phyloP scores from a whole-genome alignment of 108 stramenopile species.

The Craspedostauros australis region DNA sequence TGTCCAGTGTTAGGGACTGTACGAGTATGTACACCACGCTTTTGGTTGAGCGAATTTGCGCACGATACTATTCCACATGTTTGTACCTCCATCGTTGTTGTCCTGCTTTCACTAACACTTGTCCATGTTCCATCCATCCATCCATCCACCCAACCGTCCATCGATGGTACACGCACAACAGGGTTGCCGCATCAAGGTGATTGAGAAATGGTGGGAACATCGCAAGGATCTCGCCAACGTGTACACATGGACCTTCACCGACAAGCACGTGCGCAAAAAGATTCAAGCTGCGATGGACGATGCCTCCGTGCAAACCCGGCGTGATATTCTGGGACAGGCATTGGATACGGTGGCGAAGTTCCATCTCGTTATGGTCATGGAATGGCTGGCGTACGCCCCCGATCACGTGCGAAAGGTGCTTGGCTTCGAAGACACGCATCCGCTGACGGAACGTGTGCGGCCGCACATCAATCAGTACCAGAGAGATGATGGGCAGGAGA shows the following conservation, averaged over 20 bases:
- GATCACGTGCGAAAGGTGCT: conserved; percentile 45
- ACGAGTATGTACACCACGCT: too few relatives aligned
- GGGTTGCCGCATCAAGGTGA: conserved; percentile 59
- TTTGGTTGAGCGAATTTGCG: too few relatives aligned
- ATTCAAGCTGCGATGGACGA: conserved; percentile 9
- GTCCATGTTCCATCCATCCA: too few relatives aligned
- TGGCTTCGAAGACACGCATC: conserved; percentile 56
- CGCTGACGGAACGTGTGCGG: conserved; percentile 60
- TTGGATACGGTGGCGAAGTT: conserved; percentile 63
- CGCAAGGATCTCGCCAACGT: conserved; percentile 67
- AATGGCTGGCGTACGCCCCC: conserved; percentile 75
- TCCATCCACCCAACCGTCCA: too few relatives aligned
- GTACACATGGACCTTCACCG: conserved; percentile 67
- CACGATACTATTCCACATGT: too few relatives aligned
- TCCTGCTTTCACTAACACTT: too few relatives aligned
- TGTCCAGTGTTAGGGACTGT: too few relatives aligned
- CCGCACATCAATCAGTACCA: conserved; percentile 64
- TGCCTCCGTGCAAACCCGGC: conserved; percentile 16
- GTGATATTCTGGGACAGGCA: conserved; percentile 43
- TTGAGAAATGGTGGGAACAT: conserved; percentile 61
- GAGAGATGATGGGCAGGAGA: conserved; percentile 72
- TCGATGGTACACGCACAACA: too few relatives aligned
- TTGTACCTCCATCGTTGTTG: too few relatives aligned
- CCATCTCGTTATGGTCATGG: conserved; percentile 72
- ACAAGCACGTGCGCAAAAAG: conserved; percentile 23